Base-by-base conservation (phyloP, 2,329 filamentous ascomycete species). In the Trichoderma gracile region DNA sequence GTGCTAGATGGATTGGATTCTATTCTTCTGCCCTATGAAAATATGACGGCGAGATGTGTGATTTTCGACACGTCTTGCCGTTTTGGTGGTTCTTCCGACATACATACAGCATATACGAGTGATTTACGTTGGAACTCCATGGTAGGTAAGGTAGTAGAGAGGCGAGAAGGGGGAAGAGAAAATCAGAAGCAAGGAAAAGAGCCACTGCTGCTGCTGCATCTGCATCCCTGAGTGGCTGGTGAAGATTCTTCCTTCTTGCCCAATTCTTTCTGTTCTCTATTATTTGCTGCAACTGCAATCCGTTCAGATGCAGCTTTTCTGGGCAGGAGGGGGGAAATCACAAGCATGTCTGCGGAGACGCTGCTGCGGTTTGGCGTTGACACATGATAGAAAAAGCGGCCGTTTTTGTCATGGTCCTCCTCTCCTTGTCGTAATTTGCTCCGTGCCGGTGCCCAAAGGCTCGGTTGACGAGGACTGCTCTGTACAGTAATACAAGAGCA, bases 1-100 rank as follows among this genome's bases (percentile, higher is more conserved):
- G 81, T 85, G 84, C 83, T 72, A 86, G 82, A 86, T 66, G 66
- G 79, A 68, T 17, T 72, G 74, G 72, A 63, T 9, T 55, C 33
- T 47, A 38, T 55, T 55, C 33, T 63, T 65, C 70, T 65, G 67
- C 65, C 67, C 69, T 67, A 69, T 67, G 66, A 65, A 71, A 70
- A 67, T 63, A 61, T 68, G 65, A 43, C 60, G 68, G 65, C 66
- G 64, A 68, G 69, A 65, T 63, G 46, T 60, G 30, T 38, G 46
- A 40, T 53, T 52, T 58, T 65, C 69, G 33, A 38, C 12, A 38
- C 33, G 66, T 74, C 72, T 72, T 67, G 63, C 60, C 67, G 70
- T 68, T 45, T 63, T 65, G 69, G 67, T 71, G 71, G 68, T 71
- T 70, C 65, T 70, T 75, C 73, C 74, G 60, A 77, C 73, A 77